Evolutionary conservation across 768 basidiomycete genomes (phyloP).

Genomic region (Pulveroboletus sp.): DNA sequence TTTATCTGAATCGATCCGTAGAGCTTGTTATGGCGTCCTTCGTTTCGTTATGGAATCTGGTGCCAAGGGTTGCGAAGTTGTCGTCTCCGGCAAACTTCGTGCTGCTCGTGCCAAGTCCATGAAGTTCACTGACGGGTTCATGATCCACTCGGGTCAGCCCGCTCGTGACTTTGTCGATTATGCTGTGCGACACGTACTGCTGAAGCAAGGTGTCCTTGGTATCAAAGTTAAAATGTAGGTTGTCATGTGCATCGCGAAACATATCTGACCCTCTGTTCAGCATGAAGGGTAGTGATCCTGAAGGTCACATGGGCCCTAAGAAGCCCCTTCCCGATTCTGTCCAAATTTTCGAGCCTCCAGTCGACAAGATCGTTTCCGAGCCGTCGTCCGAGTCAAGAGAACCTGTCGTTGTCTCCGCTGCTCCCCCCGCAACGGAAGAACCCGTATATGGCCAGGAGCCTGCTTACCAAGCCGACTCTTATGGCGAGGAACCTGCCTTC

Average conservation of each 20-base stretch:
- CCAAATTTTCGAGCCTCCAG: conserved; percentile 80
- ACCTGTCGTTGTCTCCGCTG: conserved; percentile 45
- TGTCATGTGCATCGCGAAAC: neutral
- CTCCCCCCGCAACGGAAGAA: conserved; percentile 52
- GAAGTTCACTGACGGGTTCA: conserved; percentile 99
- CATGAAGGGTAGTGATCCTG: conserved; percentile 96
- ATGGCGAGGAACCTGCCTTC: conserved; percentile 52
- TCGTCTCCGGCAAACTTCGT: conserved; percentile 98
- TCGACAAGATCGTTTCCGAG: conserved; percentile 86
- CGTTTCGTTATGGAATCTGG: conserved; percentile 99
- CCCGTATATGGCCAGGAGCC: conserved; percentile 31
- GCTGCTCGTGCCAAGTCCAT: conserved; percentile 99
- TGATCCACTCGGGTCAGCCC: conserved; percentile 99
- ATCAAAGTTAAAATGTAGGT: conserved; percentile 99
- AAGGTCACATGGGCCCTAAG: conserved; percentile 82
- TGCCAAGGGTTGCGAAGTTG: conserved; percentile 99
- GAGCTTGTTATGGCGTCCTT: conserved; percentile 99
- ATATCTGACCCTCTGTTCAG: conserved; percentile 37
- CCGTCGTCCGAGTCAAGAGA: conserved; percentile 89
- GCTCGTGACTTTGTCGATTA: conserved; percentile 94
- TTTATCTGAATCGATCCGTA: conserved; percentile 25
- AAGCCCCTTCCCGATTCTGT: conserved; percentile 96
- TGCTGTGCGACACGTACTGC: conserved; percentile 95
- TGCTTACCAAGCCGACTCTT: conserved; percentile 40
- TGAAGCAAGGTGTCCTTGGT: conserved; percentile 97